Conservation (phyloP, 2,329 filamentous ascomycete species). For the Calonectria pauciramosa region DNA sequence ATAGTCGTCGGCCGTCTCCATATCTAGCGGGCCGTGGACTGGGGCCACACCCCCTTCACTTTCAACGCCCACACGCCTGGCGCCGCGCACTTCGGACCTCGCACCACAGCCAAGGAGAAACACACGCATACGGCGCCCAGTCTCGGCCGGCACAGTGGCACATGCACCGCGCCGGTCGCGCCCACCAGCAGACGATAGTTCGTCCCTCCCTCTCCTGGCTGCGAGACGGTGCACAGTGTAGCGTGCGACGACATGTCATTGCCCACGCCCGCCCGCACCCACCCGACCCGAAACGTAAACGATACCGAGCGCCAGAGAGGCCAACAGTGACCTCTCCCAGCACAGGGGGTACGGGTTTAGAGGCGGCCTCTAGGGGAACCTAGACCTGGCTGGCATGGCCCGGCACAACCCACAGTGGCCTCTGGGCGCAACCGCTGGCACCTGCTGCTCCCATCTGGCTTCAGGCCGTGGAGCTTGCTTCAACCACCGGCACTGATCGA, state of each 20-base stretch:
- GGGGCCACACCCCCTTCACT: constrained; percentile 30
- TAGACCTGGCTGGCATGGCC: neutral
- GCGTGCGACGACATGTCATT: neutral
- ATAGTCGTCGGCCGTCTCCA: constrained; percentile 24
- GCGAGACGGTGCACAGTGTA: constrained; percentile 2
- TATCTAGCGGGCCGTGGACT: constrained; percentile 28
- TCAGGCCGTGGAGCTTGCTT: neutral
- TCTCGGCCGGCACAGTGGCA: constrained; percentile 3
- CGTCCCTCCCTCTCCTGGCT: neutral
- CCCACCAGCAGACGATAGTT: neutral
- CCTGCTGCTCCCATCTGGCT: neutral
- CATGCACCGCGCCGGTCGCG: neutral
- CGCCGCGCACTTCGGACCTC: constrained; percentile 17
- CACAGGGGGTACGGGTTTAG: constrained; percentile 6
- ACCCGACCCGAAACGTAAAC: constrained; percentile 6
- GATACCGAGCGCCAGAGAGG: constrained; percentile 3
- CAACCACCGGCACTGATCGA: neutral
- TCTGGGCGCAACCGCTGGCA: neutral
- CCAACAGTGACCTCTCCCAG: neutral
- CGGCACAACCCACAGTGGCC: neutral
- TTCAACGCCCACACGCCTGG: neutral
- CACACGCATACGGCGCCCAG: constrained; percentile 8
- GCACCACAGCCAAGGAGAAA: neutral
- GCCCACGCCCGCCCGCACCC: neutral
- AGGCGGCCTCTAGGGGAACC: neutral